Conservation (phyloP, 345 rosid species). For the Cardamine occulta region DNA sequence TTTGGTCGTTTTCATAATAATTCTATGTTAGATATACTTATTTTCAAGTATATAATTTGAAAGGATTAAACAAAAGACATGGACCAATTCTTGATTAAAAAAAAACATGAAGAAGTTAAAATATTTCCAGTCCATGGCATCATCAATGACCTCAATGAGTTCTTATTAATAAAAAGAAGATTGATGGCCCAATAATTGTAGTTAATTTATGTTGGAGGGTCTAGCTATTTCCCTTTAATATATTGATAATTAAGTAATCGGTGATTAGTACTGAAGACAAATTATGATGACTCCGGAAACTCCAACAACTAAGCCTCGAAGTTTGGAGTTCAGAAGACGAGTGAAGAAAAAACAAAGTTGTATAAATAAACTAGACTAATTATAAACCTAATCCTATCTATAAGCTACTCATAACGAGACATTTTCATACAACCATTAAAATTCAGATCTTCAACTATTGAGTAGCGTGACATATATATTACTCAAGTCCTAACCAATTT, state of each 20-base stretch:
- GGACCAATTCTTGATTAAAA: constrained; percentile 34
- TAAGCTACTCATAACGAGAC: constrained; percentile 30
- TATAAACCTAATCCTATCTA: constrained; percentile 37
- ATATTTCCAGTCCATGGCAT: constrained; percentile 22
- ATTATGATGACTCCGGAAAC: constrained; percentile 38
- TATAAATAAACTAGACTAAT: constrained; percentile 26
- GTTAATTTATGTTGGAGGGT: background rate
- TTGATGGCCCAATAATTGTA: constrained; percentile 20
- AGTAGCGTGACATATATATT: background rate
- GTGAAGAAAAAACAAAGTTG: constrained; percentile 19
- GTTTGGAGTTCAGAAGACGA: constrained; percentile 39
- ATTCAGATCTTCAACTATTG: constrained; percentile 33
- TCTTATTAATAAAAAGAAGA: background rate
- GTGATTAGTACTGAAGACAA: constrained; percentile 26
- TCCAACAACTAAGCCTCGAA: constrained; percentile 46
- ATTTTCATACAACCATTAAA: background rate
- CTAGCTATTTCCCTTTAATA: constrained; percentile 8
- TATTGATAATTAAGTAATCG: constrained; percentile 26
- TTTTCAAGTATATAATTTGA: constrained; percentile 13
- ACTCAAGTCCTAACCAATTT: too few species aligned
- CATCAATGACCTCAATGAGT: constrained; percentile 43
- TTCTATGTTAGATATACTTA: background rate
- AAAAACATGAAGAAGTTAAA: constrained; percentile 9
- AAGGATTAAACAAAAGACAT: background rate
- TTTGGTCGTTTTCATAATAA: constrained; percentile 24